These are phyloP conservation scores for Lyophyllum decastes DNA, from an alignment of 768 basidiomycete genomes.

Conservation along the genomic window DNA sequence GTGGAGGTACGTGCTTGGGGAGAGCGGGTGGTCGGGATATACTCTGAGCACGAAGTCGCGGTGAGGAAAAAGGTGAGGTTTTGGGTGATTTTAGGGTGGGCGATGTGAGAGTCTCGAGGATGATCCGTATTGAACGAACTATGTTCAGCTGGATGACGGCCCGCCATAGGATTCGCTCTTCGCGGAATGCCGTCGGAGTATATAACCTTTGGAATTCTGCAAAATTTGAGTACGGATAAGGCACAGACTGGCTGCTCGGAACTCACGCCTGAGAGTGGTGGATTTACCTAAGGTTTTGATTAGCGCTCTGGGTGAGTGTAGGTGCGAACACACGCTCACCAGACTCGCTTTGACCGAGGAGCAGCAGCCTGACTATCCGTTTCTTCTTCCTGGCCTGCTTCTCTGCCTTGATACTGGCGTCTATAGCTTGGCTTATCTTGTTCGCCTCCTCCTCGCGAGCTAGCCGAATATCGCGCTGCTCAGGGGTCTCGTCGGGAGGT, in stretches of 20 bases:
- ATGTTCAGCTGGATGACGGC: slow-evolving; percentile 83
- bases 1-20: slow-evolving; percentile 22
- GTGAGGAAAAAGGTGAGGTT: slow-evolving; percentile 38
- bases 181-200: slow-evolving; percentile 70
- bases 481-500: slow-evolving; percentile 65
- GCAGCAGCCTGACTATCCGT: slow-evolving; percentile 67
- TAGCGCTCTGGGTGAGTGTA: slow-evolving; percentile 1
- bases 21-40: slow-evolving; percentile 30
- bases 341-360: slow-evolving; percentile 84
- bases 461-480: slow-evolving; percentile 54
- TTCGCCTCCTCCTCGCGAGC: slow-evolving; percentile 66
- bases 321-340: slow-evolving; percentile 43
- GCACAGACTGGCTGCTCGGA: neutral
- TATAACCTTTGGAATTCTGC: slow-evolving; percentile 79
- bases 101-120: slow-evolving; percentile 56
- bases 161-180: slow-evolving; percentile 81
- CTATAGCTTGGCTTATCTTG: slow-evolving; percentile 68
- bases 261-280: slow-evolving; percentile 79
- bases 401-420: slow-evolving; percentile 70
- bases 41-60: slow-evolving; percentile 34
- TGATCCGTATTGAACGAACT: slow-evolving; percentile 73
- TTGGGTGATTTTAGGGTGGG: slow-evolving; percentile 32
- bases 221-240: slow-evolving; percentile 11
- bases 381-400: slow-evolving; percentile 65
- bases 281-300: slow-evolving; percentile 59